Base-by-base conservation (phyloP, 164 flowering plant species). In the Vitis amurensis region DNA sequence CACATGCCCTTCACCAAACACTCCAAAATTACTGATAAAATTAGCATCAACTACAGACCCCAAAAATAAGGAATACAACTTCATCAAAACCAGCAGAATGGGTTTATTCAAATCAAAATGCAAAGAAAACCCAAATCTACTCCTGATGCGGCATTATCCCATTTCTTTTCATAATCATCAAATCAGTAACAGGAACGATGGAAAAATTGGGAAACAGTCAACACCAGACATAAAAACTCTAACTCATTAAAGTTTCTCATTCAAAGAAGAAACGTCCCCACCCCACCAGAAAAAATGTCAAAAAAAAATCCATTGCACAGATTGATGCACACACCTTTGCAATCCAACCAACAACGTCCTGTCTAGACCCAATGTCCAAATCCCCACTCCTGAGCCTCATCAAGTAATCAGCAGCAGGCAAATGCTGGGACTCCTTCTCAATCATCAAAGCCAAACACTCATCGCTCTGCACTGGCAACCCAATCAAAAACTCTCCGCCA, bases 311-410 rank as follows among this genome's bases (percentile, higher is more conserved):
- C 44, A 37, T 37, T 37, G 44, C 44, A 37, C 44, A 37, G 44
- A 37, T 6, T 37, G 44, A 37, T 16, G 55, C 69, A 60, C 85
- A 64, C 64, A 93, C 98, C 98, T 94, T 92, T 56, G 65, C 59
- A 78, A 94, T 94, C 98, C 98, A 94, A 77, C 85, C 91, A 69
- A 88, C 72, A 67, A 90, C 90, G 67, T 82, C 85, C 50, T 72
- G 80, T 74, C 97, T 86, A 67, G 82, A 76, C 52, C 72, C 73
- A 71, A 86, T 63, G 67, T 92, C 97, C 82, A 92, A 82, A 51
- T 75, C 89, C 61, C 93, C 90, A 76, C 53, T 80, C 64, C 76
- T 71, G 78, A 92, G 73, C 64, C 89, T 89, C 63, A 55, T 70
- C 68, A 86, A 67, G 65, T 92, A 92, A 81, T 86, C 97, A 57